phyloP scores from a whole-genome alignment of 225 moss, liverwort and hornwort genomes.

The Pseudoscleropodium purum region DNA sequence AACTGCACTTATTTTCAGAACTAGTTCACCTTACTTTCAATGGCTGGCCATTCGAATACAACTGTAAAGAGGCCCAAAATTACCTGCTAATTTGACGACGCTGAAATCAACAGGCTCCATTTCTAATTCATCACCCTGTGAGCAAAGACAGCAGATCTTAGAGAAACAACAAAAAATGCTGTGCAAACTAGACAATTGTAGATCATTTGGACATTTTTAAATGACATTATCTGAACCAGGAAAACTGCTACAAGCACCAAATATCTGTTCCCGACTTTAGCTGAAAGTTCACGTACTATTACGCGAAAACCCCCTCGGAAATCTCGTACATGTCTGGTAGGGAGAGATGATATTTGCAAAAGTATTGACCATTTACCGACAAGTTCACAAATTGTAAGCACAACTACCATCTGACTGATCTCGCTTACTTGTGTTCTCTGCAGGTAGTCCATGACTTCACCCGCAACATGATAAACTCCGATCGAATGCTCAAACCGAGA shows the following conservation, averaged over 20 bases:
- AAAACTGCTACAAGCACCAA: neutral
- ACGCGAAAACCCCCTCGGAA: neutral
- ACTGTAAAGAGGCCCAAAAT: neutral
- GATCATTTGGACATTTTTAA: neutral
- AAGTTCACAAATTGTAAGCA: neutral
- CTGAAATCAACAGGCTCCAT: conserved; percentile 64
- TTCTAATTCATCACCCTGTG: conserved; percentile 68
- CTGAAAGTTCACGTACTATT: neutral
- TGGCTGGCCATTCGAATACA: neutral
- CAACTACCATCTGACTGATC: neutral
- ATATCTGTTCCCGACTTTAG: neutral
- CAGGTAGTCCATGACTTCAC: conserved; percentile 66
- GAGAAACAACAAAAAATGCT: neutral
- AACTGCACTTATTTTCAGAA: neutral
- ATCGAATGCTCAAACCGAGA: conserved; percentile 91
- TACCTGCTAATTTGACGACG: conserved; percentile 79
- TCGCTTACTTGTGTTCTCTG: conserved; percentile 59
- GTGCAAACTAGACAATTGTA: neutral
- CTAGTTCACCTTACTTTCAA: neutral
- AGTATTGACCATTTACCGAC: neutral
- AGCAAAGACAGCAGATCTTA: neutral
- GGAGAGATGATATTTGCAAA: neutral
- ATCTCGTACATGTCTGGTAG: neutral
- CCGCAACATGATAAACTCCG: conserved; percentile 82
- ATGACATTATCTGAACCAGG: neutral